These are phyloP conservation scores for Lepiota brunneoincarnata DNA, from an alignment of 768 basidiomycete genomes.

Conservation along the genomic window DNA sequence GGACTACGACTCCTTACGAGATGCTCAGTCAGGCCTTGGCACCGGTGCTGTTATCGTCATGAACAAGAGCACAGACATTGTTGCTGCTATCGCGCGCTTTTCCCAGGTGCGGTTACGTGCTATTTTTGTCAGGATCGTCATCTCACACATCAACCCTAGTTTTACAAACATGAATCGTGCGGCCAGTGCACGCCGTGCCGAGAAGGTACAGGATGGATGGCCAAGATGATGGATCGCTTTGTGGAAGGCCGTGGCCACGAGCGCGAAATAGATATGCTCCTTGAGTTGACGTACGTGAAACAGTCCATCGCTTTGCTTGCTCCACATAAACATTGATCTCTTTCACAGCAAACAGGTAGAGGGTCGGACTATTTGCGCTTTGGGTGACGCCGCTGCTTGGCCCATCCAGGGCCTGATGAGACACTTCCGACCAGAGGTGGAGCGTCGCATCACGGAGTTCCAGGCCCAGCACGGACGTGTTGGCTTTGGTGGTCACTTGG, in stretches of 20 bases:
- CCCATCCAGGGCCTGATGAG: constrained; percentile 98
- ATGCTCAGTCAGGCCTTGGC: constrained; percentile 93
- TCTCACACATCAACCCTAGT: constrained; percentile 46
- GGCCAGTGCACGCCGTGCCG: constrained; percentile 96
- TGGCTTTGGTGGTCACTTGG: constrained; percentile 81
- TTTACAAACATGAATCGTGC: constrained; percentile 99
- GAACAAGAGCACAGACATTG: constrained; percentile 96
- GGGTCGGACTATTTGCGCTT: constrained; percentile 94
- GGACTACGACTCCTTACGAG: constrained; percentile 98
- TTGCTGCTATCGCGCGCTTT: constrained; percentile 93
- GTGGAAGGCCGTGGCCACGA: constrained; percentile 87
- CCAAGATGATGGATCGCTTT: constrained; percentile 99
- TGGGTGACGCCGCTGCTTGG: constrained; percentile 98
- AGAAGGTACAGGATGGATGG: constrained; percentile 98
- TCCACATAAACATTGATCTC: neutral
- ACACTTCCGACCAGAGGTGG: constrained; percentile 95
- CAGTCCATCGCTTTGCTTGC: neutral
- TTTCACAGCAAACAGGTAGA: constrained; percentile 85
- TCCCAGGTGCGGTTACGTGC: constrained; percentile 17
- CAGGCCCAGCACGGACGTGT: constrained; percentile 76
- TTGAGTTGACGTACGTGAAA: constrained; percentile 79
- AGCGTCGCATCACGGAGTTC: constrained; percentile 80
- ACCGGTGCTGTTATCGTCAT: constrained; percentile 99
- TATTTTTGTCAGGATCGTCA: neutral
- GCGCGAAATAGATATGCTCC: constrained; percentile 97